phyloP scores from a whole-genome alignment of 768 basidiomycete species.

The Coprinopsis marcescibilis region DNA sequence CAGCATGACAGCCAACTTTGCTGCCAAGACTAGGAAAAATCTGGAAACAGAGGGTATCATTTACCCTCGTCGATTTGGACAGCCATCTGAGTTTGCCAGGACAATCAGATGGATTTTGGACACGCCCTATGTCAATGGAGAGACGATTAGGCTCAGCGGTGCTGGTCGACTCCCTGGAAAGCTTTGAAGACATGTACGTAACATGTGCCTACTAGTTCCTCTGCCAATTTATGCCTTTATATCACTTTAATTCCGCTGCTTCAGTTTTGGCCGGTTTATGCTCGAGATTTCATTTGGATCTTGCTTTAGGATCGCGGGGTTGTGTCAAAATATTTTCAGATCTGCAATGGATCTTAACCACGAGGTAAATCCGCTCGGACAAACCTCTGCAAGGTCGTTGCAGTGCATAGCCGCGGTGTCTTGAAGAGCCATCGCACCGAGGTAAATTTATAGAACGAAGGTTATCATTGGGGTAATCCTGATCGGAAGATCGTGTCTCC shows the following conservation, averaged over 20 bases:
- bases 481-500: no score
- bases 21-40: slow-evolving; percentile 30
- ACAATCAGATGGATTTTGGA: slow-evolving; percentile 46
- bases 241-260: no score
- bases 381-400: neutral
- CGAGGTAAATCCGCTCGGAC: slow-evolving; percentile 1
- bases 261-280: neutral
- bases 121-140: slow-evolving; percentile 51
- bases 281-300: slow-evolving; percentile 2
- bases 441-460: no score
- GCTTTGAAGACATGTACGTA: slow-evolving; percentile 17
- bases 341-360: neutral
- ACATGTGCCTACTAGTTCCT: neutral
- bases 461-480: no score
- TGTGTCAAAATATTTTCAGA: neutral
- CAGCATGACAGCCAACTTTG: slow-evolving; percentile 34
- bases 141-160: slow-evolving; percentile 42
- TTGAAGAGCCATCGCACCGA: no score
- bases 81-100: slow-evolving; percentile 43
- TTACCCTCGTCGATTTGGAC: slow-evolving; percentile 43
- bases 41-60: slow-evolving; percentile 35
- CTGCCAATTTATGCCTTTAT: neutral
- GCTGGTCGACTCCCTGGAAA: slow-evolving; percentile 35
- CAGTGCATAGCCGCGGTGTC: no score
- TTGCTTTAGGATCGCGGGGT: neutral